phyloP scores from a whole-genome alignment of 2,329 filamentous ascomycete species.

The Sordariomycetes sp. region DNA sequence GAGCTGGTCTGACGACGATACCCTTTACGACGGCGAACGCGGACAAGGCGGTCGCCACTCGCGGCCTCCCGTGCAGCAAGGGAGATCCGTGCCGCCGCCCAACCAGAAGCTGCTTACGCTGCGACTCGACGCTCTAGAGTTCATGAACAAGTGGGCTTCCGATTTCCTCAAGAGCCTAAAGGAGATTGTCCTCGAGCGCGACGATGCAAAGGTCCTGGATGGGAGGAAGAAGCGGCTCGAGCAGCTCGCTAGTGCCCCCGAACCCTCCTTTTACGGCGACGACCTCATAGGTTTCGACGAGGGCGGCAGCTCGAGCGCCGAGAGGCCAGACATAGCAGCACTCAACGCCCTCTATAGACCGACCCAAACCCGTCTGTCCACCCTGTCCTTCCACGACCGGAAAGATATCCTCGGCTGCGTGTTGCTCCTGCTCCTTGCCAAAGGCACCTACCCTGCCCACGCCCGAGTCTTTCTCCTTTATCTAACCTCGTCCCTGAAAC shows the following conservation, averaged over 20 bases:
- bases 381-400: conserved; percentile 43
- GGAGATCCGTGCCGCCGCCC: conserved; percentile 4
- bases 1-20: conserved; percentile 6
- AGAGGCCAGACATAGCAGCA: conserved; percentile 23
- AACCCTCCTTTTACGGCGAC: neutral
- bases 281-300: conserved; percentile 20
- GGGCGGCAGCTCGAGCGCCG: conserved; percentile 17
- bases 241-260: conserved; percentile 13
- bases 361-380: conserved; percentile 37
- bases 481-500: conserved; percentile 51
- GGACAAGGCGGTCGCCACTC: conserved; percentile 6
- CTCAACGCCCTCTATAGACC: conserved; percentile 40
- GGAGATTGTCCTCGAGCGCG: conserved; percentile 45
- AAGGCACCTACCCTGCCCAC: conserved; percentile 63
- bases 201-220: conserved; percentile 30
- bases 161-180: conserved; percentile 57
- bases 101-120: conserved; percentile 15
- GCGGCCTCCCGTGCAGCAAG: neutral
- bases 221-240: conserved; percentile 31
- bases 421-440: conserved; percentile 55
- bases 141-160: conserved; percentile 68
- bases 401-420: conserved; percentile 55
- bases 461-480: conserved; percentile 57
- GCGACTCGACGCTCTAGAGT: conserved; percentile 37
- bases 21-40: conserved; percentile 6